A percentile compares a stretch with the other conserved stretches of the same genome.
These are phyloP conservation scores for Citrus trifoliata DNA, from an alignment of 345 rosid species.

Conservation along the genomic window DNA sequence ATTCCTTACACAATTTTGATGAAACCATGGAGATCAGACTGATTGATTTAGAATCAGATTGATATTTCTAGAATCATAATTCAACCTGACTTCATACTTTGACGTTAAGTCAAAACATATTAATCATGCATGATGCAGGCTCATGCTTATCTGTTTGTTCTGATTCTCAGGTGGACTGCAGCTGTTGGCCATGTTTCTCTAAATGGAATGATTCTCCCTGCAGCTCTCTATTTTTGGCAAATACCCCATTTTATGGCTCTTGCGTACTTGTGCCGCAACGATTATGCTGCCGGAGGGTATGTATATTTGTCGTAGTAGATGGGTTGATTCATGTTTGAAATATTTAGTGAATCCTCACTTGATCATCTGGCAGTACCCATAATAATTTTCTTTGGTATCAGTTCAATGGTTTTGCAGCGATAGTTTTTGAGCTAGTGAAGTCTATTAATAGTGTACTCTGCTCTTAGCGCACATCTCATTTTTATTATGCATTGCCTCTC, in stretches of 20 bases:
- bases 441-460: neutral
- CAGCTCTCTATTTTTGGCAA: slow-evolving; percentile 98
- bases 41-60: neutral
- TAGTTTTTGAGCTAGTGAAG: neutral
- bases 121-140: neutral
- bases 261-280: slow-evolving; percentile 76
- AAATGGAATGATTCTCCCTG: slow-evolving; percentile 77
- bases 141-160: slow-evolving; percentile 14
- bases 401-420: neutral
- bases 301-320: slow-evolving; percentile 15
- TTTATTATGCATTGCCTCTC: neutral
- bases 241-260: slow-evolving; percentile 99
- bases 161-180: slow-evolving; percentile 77
- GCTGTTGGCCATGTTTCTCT: slow-evolving; percentile 73
- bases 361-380: neutral
- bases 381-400: neutral
- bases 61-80: neutral
- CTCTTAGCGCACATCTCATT: neutral
- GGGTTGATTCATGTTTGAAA: neutral
- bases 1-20: neutral
- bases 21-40: neutral
- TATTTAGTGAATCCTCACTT: neutral
- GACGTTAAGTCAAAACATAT: neutral
- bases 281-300: slow-evolving; percentile 98
- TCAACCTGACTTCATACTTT: neutral